Conservation (phyloP, 495 filamentous ascomycete species). For the Penicillium lagena region DNA sequence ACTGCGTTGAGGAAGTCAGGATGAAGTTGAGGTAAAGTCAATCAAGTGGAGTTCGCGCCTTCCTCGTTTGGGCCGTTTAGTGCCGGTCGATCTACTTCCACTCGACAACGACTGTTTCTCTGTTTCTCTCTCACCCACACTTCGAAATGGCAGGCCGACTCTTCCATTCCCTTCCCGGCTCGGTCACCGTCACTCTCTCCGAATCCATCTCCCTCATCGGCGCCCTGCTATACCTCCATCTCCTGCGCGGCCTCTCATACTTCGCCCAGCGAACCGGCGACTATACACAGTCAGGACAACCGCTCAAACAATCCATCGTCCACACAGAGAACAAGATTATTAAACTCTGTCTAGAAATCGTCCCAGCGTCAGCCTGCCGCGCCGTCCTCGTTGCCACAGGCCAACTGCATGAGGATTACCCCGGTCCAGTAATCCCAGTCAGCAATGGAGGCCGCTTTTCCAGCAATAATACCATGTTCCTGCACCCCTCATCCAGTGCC, state of each 20-base stretch:
- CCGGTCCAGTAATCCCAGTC: no score
- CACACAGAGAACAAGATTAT: slow-evolving; percentile 6
- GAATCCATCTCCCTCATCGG: slow-evolving; percentile 9
- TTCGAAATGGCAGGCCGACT: no score
- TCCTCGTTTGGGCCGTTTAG: no score
- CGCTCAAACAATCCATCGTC: not conserved
- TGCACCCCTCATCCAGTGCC: not conserved
- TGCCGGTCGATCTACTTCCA: no score
- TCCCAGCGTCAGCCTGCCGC: slow-evolving; percentile 9
- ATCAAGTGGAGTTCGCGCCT: no score
- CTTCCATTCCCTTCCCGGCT: not conserved
- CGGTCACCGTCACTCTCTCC: slow-evolving; percentile 10
- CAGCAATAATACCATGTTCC: no score
- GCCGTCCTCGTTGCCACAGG: slow-evolving; percentile 2
- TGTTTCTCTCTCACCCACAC: no score
- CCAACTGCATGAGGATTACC: not conserved
- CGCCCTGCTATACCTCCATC: slow-evolving; percentile 11
- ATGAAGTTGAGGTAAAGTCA: no score
- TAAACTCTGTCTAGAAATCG: slow-evolving; percentile 6
- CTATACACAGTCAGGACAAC: not conserved
- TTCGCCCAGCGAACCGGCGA: slow-evolving; percentile 8
- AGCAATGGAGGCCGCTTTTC: no score
- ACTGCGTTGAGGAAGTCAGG: no score
- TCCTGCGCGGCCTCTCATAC: slow-evolving; percentile 14
- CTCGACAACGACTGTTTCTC: no score